Base-by-base conservation (phyloP, 2,329 filamentous ascomycete species). In the Fonsecaea multimorphosa region DNA sequence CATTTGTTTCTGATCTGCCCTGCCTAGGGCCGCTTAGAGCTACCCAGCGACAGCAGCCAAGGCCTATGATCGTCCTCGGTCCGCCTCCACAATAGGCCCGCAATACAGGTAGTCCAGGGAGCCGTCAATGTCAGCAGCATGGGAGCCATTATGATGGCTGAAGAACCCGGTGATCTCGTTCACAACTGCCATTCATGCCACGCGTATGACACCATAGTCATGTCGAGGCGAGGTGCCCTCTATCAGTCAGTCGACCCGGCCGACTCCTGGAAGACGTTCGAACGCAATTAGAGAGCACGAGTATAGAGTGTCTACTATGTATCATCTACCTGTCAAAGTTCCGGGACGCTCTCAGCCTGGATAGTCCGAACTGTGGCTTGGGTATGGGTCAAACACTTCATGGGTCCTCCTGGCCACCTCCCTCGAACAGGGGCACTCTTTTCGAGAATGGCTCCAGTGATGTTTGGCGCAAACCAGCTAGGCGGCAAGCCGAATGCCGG, bases 41-140 rank as follows among this genome's bases (percentile, higher is more conserved):
- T 64, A 40, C 60, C 61, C 27, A 54, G 27, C 24, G 52, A 31
- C 29, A 29, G 16, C 34, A 54, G 57, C 60, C 58, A 66, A 67
- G 62, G 57, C 34, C 56, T 59, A 62, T 64, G 67, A 66, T 67
- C 67, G 59, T 53, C 67, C 64, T 65, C 67, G 67, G 67, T 63
- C 67, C 64, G 64, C 53, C 67, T 66, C 64, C 64, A 66, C 67
- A 61, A 29, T 46, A 44, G 29, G 38, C 44, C 67, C 64, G 59
- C 58, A 58, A 63, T 36, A 44, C 34, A 65, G 53, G 29, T 32
- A 38, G 53, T 55, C 52, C 32, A 57, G 31, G 55, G 40, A 49
- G 49, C 24, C 62, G 59, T 22, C 40, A 52, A 11, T 51, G 53
- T 58, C 54, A 51, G 61, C 52, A 55, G 34, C 49, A 44, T 49